Conservation (phyloP, 2,329 filamentous ascomycete species). For the Aureobasidium sp. region DNA sequence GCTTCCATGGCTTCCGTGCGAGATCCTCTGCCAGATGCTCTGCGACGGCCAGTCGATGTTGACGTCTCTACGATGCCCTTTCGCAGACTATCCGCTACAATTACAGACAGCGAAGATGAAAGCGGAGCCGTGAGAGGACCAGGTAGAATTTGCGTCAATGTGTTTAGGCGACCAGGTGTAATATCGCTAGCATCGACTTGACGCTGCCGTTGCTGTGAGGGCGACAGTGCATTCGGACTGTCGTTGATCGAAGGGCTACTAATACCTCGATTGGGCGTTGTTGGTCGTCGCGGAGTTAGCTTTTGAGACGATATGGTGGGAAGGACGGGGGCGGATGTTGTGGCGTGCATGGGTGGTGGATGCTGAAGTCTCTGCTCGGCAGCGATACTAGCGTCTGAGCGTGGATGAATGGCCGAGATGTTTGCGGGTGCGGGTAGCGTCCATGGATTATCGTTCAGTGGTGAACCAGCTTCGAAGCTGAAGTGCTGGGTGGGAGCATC, state of each 20-base stretch:
- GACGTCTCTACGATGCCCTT: slow-evolving; percentile 36
- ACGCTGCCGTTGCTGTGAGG: slow-evolving; percentile 15
- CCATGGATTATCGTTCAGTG: slow-evolving; percentile 2
- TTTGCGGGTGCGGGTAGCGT: slow-evolving; percentile 16
- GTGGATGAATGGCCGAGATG: slow-evolving; percentile 23
- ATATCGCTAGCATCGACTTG: slow-evolving; percentile 25
- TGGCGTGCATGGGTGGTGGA: slow-evolving; percentile 26
- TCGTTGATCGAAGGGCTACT: slow-evolving; percentile 16
- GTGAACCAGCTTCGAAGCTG: slow-evolving; percentile 10
- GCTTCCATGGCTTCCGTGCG: background rate
- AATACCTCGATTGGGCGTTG: slow-evolving; percentile 19
- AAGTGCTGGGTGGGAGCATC: slow-evolving; percentile 1
- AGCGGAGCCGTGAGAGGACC: slow-evolving; percentile 53
- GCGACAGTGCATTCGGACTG: slow-evolving; percentile 5
- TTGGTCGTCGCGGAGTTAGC: background rate
- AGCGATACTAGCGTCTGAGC: slow-evolving; percentile 17
- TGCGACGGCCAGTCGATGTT: slow-evolving; percentile 8
- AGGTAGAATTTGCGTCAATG: slow-evolving; percentile 45
- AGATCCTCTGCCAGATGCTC: background rate
- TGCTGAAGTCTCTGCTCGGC: slow-evolving; percentile 14
- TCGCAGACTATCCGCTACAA: slow-evolving; percentile 57
- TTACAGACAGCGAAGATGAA: slow-evolving; percentile 50
- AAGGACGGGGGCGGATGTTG: slow-evolving; percentile 25
- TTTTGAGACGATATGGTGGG: slow-evolving; percentile 17
- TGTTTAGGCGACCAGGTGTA: slow-evolving; percentile 21